Conservation (phyloP, 768 basidiomycete genomes). For the Hericium coralloides region DNA sequence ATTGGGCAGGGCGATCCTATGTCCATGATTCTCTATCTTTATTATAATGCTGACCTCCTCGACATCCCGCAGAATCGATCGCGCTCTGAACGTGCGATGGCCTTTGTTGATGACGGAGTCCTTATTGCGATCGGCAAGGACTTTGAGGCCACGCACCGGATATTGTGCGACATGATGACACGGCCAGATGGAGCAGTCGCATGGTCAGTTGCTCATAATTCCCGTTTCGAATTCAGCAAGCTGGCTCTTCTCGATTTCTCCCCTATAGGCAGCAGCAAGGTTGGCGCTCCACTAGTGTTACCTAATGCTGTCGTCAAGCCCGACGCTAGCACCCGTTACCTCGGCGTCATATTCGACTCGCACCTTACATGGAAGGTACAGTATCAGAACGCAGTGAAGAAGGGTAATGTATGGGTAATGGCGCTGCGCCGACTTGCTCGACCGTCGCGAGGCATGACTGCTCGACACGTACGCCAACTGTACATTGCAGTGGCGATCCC, state of each 20-base stretch:
- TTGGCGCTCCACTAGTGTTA: neutral
- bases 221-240: neutral
- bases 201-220: slow-evolving; percentile 1
- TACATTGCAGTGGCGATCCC: slow-evolving; percentile 16
- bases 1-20: slow-evolving; percentile 18
- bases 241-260: slow-evolving; percentile 2
- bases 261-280: neutral
- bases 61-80: slow-evolving; percentile 2
- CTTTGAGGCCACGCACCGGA: slow-evolving; percentile 14
- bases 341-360: slow-evolving; percentile 1
- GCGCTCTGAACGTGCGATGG: neutral
- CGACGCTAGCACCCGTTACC: neutral
- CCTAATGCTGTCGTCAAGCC: neutral
- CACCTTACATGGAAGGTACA: slow-evolving; percentile 2
- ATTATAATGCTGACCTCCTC: slow-evolving; percentile 17
- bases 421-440: slow-evolving; percentile 1
- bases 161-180: neutral
- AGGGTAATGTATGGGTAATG: neutral
- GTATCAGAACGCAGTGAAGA: neutral
- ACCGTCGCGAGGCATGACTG: slow-evolving; percentile 1
- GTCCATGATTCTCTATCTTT: slow-evolving; percentile 15
- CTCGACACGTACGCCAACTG: slow-evolving; percentile 1
- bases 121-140: slow-evolving; percentile 17
- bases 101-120: neutral
- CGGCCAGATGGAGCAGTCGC: neutral